Evolutionary conservation across 371 early-diverging fungal species (phyloP).

Genomic region (Syncephalastrum contaminatum): DNA sequence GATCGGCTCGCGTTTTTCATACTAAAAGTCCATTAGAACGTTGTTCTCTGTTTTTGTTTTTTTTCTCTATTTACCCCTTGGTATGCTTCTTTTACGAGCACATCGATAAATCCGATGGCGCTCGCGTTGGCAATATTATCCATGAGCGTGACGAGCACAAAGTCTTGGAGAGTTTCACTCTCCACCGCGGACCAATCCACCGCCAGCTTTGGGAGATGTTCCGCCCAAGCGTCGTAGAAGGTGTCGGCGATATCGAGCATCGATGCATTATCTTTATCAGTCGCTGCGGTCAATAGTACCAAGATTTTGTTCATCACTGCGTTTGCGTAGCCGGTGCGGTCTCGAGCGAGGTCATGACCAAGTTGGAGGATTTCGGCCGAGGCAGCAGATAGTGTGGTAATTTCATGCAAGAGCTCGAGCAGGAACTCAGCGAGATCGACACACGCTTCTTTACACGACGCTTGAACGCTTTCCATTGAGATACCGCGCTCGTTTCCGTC

Average conservation of each 20-base stretch:
- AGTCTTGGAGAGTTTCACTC: conserved; percentile 43
- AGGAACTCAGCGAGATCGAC: conserved; percentile 25
- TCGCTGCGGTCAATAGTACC: neutral
- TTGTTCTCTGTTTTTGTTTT: neutral
- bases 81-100: conserved; percentile 30
- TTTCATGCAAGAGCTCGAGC: conserved; percentile 5
- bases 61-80: conserved; percentile 15
- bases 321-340: conserved; percentile 6
- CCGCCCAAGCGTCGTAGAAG: conserved; percentile 24
- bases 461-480: conserved; percentile 5
- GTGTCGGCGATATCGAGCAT: conserved; percentile 16
- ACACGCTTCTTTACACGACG: conserved; percentile 21
- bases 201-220: neutral
- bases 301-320: conserved; percentile 1
- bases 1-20: conserved; percentile 33
- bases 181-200: conserved; percentile 25
- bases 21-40: conserved; percentile 12
- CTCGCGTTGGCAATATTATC: conserved; percentile 39
- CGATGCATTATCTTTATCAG: conserved; percentile 18
- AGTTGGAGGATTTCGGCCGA: conserved; percentile 24
- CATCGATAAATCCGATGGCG: conserved; percentile 32
- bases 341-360: conserved; percentile 14
- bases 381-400: conserved; percentile 13
- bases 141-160: conserved; percentile 37
- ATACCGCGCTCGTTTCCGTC: conserved; percentile 27